A percentile compares a stretch with the other conserved stretches of the same genome.
Conservation (phyloP, 495 filamentous ascomycete genomes). For the Copromyces sp. region DNA sequence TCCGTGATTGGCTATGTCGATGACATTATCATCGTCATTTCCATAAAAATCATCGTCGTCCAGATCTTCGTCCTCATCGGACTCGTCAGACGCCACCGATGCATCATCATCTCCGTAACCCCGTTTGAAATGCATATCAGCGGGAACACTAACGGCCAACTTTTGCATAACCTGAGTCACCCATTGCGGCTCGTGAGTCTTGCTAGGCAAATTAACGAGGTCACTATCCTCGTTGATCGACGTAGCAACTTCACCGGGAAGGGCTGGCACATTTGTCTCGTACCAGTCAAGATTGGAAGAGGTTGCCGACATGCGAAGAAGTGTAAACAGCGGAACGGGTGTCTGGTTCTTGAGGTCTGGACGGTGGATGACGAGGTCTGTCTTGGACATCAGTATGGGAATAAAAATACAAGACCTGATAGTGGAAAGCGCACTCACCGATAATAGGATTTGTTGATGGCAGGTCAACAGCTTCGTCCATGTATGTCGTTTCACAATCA, state of each 20-base stretch:
- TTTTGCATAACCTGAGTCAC: conserved; percentile 30
- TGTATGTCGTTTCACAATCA: conserved; percentile 31
- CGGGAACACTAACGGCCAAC: conserved; percentile 23
- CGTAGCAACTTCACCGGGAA: conserved; percentile 10
- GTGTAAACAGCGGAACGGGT: conserved; percentile 27
- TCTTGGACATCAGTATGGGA: not conserved
- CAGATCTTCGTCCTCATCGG: conserved; percentile 11
- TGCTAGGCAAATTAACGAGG: not conserved
- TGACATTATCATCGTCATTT: conserved; percentile 12
- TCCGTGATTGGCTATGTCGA: conserved; percentile 2
- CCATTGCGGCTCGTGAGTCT: conserved; percentile 25
- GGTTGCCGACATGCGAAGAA: conserved; percentile 36
- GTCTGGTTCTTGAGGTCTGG: conserved; percentile 21
- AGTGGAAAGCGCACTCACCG: conserved; percentile 16
- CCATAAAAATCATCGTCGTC: conserved; percentile 7
- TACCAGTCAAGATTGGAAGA: conserved; percentile 34
- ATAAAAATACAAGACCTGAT: not conserved
- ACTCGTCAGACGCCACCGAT: conserved; percentile 15
- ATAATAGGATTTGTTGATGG: conserved; percentile 31
- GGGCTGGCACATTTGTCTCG: conserved; percentile 27
- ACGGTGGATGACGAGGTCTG: conserved; percentile 36
- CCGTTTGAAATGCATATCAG: conserved; percentile 16
- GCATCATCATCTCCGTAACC: conserved; percentile 12
- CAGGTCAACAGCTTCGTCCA: conserved; percentile 1
- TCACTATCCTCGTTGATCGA: not conserved